Evolutionary conservation across 257 asterid genomes (phyloP).

Genomic region (Solanum chilense): DNA sequence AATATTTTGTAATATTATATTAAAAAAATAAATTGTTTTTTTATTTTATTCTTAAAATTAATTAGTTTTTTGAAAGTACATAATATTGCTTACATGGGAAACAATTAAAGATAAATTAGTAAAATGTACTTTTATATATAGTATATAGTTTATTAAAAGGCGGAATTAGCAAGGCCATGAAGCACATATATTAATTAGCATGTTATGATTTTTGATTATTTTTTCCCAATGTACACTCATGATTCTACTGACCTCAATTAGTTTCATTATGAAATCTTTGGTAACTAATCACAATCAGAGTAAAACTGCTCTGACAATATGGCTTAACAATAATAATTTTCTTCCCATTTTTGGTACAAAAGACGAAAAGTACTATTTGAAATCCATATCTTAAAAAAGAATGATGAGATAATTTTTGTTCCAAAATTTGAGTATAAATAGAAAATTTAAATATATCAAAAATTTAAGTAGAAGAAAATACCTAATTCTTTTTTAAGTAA

Average conservation of each 20-base stretch:
- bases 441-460: neutral
- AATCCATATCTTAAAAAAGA: neutral
- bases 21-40: too few species aligned
- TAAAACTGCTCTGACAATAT: neutral
- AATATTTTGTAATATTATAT: too few species aligned
- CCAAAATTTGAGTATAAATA: neutral
- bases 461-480: neutral
- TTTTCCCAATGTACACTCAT: neutral
- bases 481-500: neutral
- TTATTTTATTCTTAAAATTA: too few species aligned
- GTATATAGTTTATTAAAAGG: neutral
- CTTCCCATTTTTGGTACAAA: neutral
- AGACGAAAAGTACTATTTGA: neutral
- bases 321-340: neutral
- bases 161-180: neutral
- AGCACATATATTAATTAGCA: neutral
- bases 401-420: neutral
- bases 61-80: too few species aligned
- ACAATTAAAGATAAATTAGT: neutral
- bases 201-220: neutral
- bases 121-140: neutral
- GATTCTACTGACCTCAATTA: neutral
- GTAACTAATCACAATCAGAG: neutral
- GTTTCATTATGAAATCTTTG: neutral
- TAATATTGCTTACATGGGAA: neutral